Evolutionary conservation across 768 basidiomycete species (phyloP), one percentile per base, ranked within the genome.

Genomic region (Sutorius australiensis): DNA sequence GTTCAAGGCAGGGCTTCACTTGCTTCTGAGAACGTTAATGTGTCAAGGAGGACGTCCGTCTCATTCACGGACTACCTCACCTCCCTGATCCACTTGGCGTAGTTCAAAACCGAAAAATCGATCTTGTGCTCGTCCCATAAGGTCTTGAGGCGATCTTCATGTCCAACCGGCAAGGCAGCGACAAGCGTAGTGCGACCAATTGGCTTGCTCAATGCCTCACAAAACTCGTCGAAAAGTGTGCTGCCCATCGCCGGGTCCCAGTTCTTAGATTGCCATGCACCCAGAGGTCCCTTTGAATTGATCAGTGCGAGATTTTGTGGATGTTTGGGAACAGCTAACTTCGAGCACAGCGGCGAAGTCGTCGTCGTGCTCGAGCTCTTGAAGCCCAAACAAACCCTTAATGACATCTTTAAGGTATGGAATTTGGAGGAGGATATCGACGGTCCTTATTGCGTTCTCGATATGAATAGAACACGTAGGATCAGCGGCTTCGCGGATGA

Each of bases 171-270:
- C 3, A 80, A 59, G 6, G 64, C 61, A 19, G 73, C 71, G 5
- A 74, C 56, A 16, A 69, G 59, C 0, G 59, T 60, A 13, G 58
- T 61, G 11, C 54, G 73, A 63, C 64, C 72, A 50, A 62, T 64
- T 14, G 81, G 76, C 54, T 75, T 76, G 57, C 69, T 75, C 51
- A 92, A 64, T 0, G 77, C 68, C 30, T 67, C 70, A 62, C 89
- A 92, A 64, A 92, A 92, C 31, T 81, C 71, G 46, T 88, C 83
- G 56, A 90, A 92, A 1, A 48, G 64, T 1, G 76, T 78, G 61
- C 79, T 86, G 6, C 77, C 79, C 43, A 87, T 80, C 13, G 71
- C 70, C 0, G 89, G 86, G 66, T 95, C 88, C 95, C 94, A 98
- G 64, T 86, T 86, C 68, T 87, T 87, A 0, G 74, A 77, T 72